Evolutionary conservation across 768 basidiomycete genomes (phyloP).

Genomic region (Naematelia encephala): DNA sequence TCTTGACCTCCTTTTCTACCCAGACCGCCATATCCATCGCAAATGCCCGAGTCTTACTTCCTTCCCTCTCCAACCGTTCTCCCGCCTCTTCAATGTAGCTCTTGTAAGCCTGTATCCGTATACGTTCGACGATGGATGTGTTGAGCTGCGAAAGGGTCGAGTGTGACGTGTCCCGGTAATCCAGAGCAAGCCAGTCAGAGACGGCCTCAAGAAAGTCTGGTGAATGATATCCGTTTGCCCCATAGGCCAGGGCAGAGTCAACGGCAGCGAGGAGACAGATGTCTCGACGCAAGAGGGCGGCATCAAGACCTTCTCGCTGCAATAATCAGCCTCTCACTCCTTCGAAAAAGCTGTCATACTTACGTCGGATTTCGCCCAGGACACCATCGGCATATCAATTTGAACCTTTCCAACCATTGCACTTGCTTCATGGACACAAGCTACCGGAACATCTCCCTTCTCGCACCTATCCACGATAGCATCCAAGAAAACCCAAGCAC

Average conservation of each 20-base stretch:
- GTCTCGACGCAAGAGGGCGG: constrained; percentile 14
- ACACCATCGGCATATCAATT: constrained; percentile 65
- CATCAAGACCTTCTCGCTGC: constrained; percentile 16
- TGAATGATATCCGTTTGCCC: constrained; percentile 20
- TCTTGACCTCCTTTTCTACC: constrained; percentile 78
- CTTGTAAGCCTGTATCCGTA: constrained; percentile 32
- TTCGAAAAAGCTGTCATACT: constrained; percentile 50
- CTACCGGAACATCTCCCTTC: constrained; percentile 83
- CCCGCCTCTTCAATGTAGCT: constrained; percentile 30
- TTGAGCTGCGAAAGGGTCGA: constrained; percentile 10
- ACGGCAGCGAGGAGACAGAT: constrained; percentile 22
- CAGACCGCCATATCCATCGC: constrained; percentile 68
- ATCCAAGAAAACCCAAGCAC: constrained; percentile 75
- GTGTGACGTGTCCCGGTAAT: constrained; percentile 2
- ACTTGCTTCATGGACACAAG: constrained; percentile 89
- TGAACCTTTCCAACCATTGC: constrained; percentile 67
- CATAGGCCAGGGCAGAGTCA: constrained; percentile 15
- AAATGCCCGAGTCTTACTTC: constrained; percentile 36
- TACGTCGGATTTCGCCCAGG: constrained; percentile 81
- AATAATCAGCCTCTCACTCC: constrained; percentile 5
- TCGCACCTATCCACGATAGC: constrained; percentile 83
- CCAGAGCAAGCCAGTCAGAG: constrained; percentile 18
- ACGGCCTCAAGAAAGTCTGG: constrained; percentile 26
- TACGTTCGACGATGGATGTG: constrained; percentile 18
- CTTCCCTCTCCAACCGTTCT: constrained; percentile 36